Base-by-base conservation (phyloP, 108 stramenopile genomes). In the Stephanodiscus minutulus region DNA sequence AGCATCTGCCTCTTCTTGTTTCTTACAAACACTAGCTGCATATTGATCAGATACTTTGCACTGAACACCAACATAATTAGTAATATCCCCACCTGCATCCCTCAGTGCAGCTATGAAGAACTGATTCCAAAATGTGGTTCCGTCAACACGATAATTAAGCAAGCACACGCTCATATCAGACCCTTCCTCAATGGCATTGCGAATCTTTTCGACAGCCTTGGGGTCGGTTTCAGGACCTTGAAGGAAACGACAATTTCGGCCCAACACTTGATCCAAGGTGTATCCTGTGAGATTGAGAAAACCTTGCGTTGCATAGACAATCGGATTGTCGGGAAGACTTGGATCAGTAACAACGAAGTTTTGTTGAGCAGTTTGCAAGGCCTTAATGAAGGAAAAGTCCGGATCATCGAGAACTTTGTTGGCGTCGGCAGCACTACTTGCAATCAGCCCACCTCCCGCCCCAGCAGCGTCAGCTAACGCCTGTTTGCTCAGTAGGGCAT, bases 51-150 rank as follows among this genome's bases (percentile, higher is more conserved):
- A 86, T 11, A 93, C 92, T 79, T 95, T 95, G 74, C 97, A 97
- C 83, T 98, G 97, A 47, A 98, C 97, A 37, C 97, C 97, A n/a
- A 98, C 96, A 88, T 95, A 98, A 76, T 96, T 98, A 44, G 97
- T 97, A 49, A 98, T 88, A 61, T 85, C 84, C 28, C 97, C 96
- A 54, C 84, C 75, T 15, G 89, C 93, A 84, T 97, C 97, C 36
- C 94, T 74, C 43, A 98, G 77, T 5, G 96, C 93, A 29, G 96
- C 97, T 64, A 98, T 94, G 80, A 96, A 98, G 74, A 98, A 96
- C 76, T 97, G 96, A 80, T 98, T 98, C 97, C 97, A 99, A 85
- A 99, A 99, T 0, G 96, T 94, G 12, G 87, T 89, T 15, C 98
- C 97, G 77, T 97, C 97, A 10, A 94, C 95, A 68, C 97, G 90